phyloP scores from a whole-genome alignment of 202 grass and related monocot genomes.

The Eragrostis tef region DNA sequence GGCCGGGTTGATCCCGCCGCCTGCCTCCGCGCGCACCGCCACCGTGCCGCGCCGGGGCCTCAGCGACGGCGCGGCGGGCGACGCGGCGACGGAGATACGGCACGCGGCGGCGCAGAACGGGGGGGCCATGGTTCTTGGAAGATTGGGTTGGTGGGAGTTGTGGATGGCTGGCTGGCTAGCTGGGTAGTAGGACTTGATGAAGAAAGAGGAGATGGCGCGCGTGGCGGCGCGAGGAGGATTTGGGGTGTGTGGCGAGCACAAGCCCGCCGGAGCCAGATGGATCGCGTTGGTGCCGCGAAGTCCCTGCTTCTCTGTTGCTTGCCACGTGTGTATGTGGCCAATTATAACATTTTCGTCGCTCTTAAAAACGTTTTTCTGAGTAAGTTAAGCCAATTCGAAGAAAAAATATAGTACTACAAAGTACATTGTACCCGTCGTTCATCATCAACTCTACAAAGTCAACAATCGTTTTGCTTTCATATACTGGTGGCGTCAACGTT shows the following conservation, averaged over 20 bases:
- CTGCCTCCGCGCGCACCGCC: slow-evolving; percentile 64
- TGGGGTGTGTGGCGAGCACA: slow-evolving; percentile 64
- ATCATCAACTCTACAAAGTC: too few relatives aligned
- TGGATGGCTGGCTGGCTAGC: neutral
- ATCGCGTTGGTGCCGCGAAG: neutral
- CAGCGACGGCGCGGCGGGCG: slow-evolving; percentile 8
- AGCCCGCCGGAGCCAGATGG: slow-evolving; percentile 21
- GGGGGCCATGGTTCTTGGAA: slow-evolving; percentile 30
- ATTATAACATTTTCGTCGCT: neutral
- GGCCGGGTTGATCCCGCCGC: slow-evolving; percentile 73
- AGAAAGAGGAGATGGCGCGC: neutral
- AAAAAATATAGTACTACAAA: too few relatives aligned
- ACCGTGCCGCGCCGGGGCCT: slow-evolving; percentile 46
- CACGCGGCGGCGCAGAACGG: slow-evolving; percentile 44
- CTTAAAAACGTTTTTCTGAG: too few relatives aligned
- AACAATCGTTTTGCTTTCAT: too few relatives aligned
- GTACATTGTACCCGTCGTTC: too few relatives aligned
- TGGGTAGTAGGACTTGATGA: too few relatives aligned
- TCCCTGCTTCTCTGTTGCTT: neutral
- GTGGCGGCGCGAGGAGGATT: slow-evolving; percentile 38
- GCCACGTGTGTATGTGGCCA: neutral
- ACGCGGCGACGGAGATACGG: slow-evolving; percentile 35
- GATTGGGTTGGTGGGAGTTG: slow-evolving; percentile 37
- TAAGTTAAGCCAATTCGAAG: too few relatives aligned
- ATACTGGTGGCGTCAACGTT: too few relatives aligned